Conservation (phyloP, 129 eudicot species). For the Pulicaria dysenterica region DNA sequence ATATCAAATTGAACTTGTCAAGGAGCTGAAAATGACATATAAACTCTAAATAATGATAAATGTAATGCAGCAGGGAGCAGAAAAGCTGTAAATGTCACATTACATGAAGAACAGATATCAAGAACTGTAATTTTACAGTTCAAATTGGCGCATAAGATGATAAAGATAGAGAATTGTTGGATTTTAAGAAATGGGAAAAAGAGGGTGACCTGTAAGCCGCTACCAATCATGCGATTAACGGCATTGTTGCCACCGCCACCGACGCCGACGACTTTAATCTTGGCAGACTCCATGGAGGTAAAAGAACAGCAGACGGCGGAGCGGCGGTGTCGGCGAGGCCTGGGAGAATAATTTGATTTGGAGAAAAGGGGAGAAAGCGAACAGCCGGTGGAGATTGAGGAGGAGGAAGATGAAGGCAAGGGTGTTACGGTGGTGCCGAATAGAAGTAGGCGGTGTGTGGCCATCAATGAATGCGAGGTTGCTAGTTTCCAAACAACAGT, state of each 20-base stretch:
- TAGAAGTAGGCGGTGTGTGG: slow-evolving; percentile 27
- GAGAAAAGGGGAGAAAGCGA: slow-evolving; percentile 39
- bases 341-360: slow-evolving; percentile 27
- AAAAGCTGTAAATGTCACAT: neutral
- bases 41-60: neutral
- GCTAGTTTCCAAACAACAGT: neutral
- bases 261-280: slow-evolving; percentile 94
- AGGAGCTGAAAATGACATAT: too few species aligned
- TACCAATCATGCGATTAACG: slow-evolving; percentile 97
- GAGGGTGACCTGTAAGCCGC: slow-evolving; percentile 78
- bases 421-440: slow-evolving; percentile 37
- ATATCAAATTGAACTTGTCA: neutral
- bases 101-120: neutral
- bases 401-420: slow-evolving; percentile 36
- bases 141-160: neutral
- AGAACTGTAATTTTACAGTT: neutral
- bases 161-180: neutral
- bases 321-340: slow-evolving; percentile 35
- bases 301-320: slow-evolving; percentile 41
- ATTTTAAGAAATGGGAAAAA: neutral
- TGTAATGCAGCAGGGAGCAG: neutral
- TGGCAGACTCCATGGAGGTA: slow-evolving; percentile 67
- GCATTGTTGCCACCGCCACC: slow-evolving; percentile 99
- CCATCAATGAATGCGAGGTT: slow-evolving; percentile 15
- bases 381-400: slow-evolving; percentile 41